phyloP scores from a whole-genome alignment of 2,329 filamentous ascomycete species.

The Epichloe bromicola region DNA sequence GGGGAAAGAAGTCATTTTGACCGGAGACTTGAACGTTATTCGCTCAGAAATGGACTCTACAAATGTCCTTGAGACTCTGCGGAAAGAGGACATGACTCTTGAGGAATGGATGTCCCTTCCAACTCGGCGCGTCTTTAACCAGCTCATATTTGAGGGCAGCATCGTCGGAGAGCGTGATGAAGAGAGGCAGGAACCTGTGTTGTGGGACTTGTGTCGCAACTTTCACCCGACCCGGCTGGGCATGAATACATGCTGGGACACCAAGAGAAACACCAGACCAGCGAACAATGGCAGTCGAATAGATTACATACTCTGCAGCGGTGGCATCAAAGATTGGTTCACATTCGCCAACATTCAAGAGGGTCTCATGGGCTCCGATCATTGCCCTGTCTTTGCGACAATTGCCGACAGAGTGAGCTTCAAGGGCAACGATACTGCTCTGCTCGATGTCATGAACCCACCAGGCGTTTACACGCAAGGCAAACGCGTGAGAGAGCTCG shows the following conservation, averaged over 20 bases:
- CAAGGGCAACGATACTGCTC: slow-evolving; percentile 34
- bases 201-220: slow-evolving; percentile 73
- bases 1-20: slow-evolving; percentile 75
- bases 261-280: slow-evolving; percentile 86
- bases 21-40: slow-evolving; percentile 79
- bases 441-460: slow-evolving; percentile 69
- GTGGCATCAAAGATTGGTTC: slow-evolving; percentile 70
- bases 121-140: slow-evolving; percentile 69
- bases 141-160: slow-evolving; percentile 62
- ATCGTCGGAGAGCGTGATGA: slow-evolving; percentile 55
- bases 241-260: slow-evolving; percentile 98
- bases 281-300: slow-evolving; percentile 88
- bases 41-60: slow-evolving; percentile 62
- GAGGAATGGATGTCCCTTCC: slow-evolving; percentile 63
- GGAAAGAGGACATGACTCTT: slow-evolving; percentile 53
- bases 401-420: slow-evolving; percentile 50
- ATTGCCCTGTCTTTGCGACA: slow-evolving; percentile 80
- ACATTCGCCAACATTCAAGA: slow-evolving; percentile 77
- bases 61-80: slow-evolving; percentile 56
- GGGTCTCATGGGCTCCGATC: slow-evolving; percentile 86
- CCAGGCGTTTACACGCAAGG: slow-evolving; percentile 57
- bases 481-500: slow-evolving; percentile 52
- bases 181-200: slow-evolving; percentile 53
- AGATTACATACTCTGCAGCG: slow-evolving; percentile 80
- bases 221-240: slow-evolving; percentile 69